These are phyloP conservation scores for Clavaria fumosa DNA, from an alignment of 768 basidiomycete genomes.

Conservation along the genomic window DNA sequence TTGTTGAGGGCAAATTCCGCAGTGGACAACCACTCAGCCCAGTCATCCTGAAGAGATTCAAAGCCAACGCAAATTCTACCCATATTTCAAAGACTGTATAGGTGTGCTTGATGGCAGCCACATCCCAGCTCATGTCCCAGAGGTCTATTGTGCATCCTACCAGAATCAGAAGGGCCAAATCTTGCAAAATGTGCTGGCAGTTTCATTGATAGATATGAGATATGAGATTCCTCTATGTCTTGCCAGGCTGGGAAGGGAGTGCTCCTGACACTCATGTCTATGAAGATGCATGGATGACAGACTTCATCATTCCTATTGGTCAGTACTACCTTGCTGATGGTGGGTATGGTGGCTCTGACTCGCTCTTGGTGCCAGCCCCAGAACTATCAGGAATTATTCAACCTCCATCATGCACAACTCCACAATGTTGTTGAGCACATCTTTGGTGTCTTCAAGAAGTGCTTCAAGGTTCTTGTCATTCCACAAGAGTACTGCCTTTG, in stretches of 20 bases:
- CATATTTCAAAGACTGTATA: conserved; percentile 5
- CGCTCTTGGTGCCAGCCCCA: conserved; percentile 17
- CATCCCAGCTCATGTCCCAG: conserved; percentile 10
- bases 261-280: conserved; percentile 15
- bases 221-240: conserved; percentile 17
- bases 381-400: conserved; percentile 25
- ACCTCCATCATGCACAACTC: conserved; percentile 23
- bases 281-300: conserved; percentile 10
- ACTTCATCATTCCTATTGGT: conserved; percentile 11
- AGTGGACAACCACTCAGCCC: neutral
- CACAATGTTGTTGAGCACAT: conserved; percentile 25
- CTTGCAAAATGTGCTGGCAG: conserved; percentile 14
- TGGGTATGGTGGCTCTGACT: conserved; percentile 14
- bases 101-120: conserved; percentile 17
- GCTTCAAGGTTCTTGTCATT: conserved; percentile 9
- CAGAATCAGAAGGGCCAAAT: conserved; percentile 11
- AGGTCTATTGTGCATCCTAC: conserved; percentile 11
- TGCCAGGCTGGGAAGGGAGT: conserved; percentile 22
- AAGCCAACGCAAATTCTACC: neutral
- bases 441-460: conserved; percentile 22
- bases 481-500: conserved; percentile 12
- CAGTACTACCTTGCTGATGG: conserved; percentile 18
- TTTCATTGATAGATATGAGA: conserved; percentile 11
- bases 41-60: neutral
- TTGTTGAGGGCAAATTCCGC: too few relatives aligned